phyloP scores from a whole-genome alignment of 2,329 filamentous ascomycete genomes.

The Ceratocystis diversiconidia region DNA sequence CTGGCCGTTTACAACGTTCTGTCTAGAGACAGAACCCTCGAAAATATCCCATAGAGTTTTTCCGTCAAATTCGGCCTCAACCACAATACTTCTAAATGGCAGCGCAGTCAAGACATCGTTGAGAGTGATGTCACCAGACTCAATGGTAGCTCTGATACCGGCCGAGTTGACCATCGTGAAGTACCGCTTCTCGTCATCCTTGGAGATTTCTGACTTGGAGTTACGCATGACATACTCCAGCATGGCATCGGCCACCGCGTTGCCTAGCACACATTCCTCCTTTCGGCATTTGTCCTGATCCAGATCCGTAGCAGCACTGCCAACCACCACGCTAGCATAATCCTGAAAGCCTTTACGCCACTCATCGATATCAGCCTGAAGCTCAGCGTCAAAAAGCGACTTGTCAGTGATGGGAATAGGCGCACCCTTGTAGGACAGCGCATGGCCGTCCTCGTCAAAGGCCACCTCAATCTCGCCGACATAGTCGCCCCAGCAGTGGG shows the following conservation, averaged over 20 bases:
- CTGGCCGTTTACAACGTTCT: slow-evolving; percentile 40
- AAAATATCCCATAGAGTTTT: slow-evolving; percentile 41
- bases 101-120: slow-evolving; percentile 50
- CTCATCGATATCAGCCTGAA: slow-evolving; percentile 42
- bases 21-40: slow-evolving; percentile 41
- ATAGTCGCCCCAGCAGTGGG: slow-evolving; percentile 56
- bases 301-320: slow-evolving; percentile 38
- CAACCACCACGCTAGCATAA: slow-evolving; percentile 44
- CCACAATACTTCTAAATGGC: slow-evolving; percentile 51
- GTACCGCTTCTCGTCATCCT: slow-evolving; percentile 27
- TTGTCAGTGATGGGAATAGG: slow-evolving; percentile 50
- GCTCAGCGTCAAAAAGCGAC: slow-evolving; percentile 39
- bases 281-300: slow-evolving; percentile 45
- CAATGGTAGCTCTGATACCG: slow-evolving; percentile 49
- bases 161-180: slow-evolving; percentile 51
- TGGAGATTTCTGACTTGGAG: slow-evolving; percentile 33
- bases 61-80: slow-evolving; percentile 41
- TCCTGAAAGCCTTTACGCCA: slow-evolving; percentile 49
- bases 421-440: slow-evolving; percentile 47
- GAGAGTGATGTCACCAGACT: slow-evolving; percentile 45
- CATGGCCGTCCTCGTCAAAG: slow-evolving; percentile 45
- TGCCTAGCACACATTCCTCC: slow-evolving; percentile 43
- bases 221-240: slow-evolving; percentile 32
- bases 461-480: slow-evolving; percentile 53
- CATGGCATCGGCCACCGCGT: slow-evolving; percentile 46